Evolutionary conservation across 441 rosid species (phyloP).

Genomic region (Corymbia citriodora): DNA sequence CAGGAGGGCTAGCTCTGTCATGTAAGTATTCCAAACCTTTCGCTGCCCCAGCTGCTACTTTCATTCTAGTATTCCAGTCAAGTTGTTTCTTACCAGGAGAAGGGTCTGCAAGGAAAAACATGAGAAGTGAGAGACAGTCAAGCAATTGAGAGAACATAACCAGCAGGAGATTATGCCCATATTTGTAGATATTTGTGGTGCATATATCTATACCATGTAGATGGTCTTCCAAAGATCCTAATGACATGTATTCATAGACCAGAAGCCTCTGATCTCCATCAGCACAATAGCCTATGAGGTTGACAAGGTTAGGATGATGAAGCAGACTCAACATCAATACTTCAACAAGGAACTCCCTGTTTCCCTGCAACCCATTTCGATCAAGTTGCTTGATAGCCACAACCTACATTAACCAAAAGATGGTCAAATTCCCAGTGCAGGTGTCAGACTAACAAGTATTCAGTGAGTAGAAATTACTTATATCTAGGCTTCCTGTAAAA

Average conservation of each 20-base stretch:
- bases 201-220: neutral
- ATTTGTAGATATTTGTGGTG: neutral
- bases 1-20: constrained; percentile 17
- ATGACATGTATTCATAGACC: constrained; percentile 15
- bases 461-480: neutral
- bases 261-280: constrained; percentile 21
- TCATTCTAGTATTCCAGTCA: constrained; percentile 17
- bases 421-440: neutral
- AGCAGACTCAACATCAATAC: constrained; percentile 17
- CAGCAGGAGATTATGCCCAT: neutral
- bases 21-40: constrained; percentile 16
- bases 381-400: constrained; percentile 14
- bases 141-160: neutral
- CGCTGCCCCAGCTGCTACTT: constrained; percentile 19
- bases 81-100: constrained; percentile 7
- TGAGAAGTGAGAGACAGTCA: neutral
- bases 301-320: constrained; percentile 16
- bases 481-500: neutral
- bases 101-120: neutral
- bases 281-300: constrained; percentile 16
- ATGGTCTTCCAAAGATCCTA: constrained; percentile 17
- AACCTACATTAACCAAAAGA: neutral
- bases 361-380: constrained; percentile 18
- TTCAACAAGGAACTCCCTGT: constrained; percentile 17
- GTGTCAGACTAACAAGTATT: neutral